Percentiles rank a stretch among this genome's conserved stretches.
Conservation (phyloP, 352 stramenopile genomes). For the Globisporangium perplexum region DNA sequence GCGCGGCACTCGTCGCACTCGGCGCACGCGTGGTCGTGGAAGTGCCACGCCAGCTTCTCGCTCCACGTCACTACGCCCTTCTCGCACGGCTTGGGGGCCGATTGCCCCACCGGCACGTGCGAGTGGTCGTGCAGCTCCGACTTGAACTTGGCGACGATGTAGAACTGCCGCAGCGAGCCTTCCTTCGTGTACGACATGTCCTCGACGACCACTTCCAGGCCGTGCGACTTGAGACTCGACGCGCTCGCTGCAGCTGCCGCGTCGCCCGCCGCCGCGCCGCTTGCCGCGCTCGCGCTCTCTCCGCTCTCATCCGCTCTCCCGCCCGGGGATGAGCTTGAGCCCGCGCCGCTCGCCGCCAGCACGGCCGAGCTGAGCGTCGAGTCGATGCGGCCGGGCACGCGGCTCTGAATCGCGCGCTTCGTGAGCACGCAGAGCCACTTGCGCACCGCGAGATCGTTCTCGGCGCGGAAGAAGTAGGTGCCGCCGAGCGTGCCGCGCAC, state of each 20-base stretch:
- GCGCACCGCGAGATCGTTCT: slow-evolving; percentile 69
- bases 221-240: slow-evolving; percentile 56
- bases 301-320: not conserved
- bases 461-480: slow-evolving; percentile 78
- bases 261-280: not conserved
- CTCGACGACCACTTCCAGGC: slow-evolving; percentile 54
- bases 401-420: slow-evolving; percentile 73
- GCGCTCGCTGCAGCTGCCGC: slow-evolving; percentile 7
- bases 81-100: slow-evolving; percentile 52
- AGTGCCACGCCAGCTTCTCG: slow-evolving; percentile 71
- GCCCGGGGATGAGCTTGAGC: too few species aligned
- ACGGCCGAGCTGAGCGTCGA: slow-evolving; percentile 37
- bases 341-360: slow-evolving; percentile 3
- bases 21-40: slow-evolving; percentile 67
- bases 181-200: slow-evolving; percentile 77
- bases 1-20: slow-evolving; percentile 65
- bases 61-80: slow-evolving; percentile 71
- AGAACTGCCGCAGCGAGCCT: slow-evolving; percentile 70
- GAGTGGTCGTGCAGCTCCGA: slow-evolving; percentile 78
- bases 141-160: slow-evolving; percentile 83
- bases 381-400: slow-evolving; percentile 62
- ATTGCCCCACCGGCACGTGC: slow-evolving; percentile 67
- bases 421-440: slow-evolving; percentile 81
- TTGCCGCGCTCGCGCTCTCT: slow-evolving; percentile 1
- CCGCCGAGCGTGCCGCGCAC: slow-evolving; percentile 66